Base-by-base conservation (phyloP, 2,329 filamentous ascomycete species). In the Botryosphaeria dothidea region DNA sequence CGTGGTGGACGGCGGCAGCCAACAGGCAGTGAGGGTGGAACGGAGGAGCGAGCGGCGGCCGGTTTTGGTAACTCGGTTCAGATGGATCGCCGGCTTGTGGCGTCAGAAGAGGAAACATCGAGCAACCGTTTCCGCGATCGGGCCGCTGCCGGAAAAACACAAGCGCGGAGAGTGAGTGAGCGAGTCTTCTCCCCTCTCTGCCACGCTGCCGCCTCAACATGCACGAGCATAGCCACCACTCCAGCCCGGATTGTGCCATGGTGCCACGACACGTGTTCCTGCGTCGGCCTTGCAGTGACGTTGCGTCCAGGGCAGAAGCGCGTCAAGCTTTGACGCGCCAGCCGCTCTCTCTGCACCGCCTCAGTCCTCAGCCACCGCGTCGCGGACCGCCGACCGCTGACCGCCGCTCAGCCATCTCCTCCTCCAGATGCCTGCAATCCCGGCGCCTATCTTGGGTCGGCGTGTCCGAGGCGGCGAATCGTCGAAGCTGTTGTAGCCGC, bases 381-480 rank as follows among this genome's bases (percentile, higher is more conserved):
- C 54, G 23, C 29, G 31, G 29, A 25, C 13, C 34, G 23, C 17
- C 23, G 7, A 27, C 25, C 46, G 25, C 25, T 51, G 46, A 23
- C 46, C 17, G 46, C 49, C 43, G 43, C 43, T n/a, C 13, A 23
- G n/a, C n/a, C 38, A 17, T 27, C 19, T 25, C 45, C 19, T 25
- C 45, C 7, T 29, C 21, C 49, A 31, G 27, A 13, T 23, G 27
- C 21, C 11, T 9, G 5, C 56, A 9, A 11, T 34, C 31, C 3
- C 13, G 25, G 56, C 56, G 56, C 41, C 36, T 46, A 46, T 60
- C 41, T 13, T n/a, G 21, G 23, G 38, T 60, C 56, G 56, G 56
- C 41, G 56, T 60, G 38, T 21, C 56, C 56, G 56, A 60, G 41
- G 56, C 56, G 25, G 38, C 56, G 17, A 60, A 60, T 45, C 34